phyloP scores from a whole-genome alignment of 1,284 basidiomycete genomes.

The Neolentinus lepideus region DNA sequence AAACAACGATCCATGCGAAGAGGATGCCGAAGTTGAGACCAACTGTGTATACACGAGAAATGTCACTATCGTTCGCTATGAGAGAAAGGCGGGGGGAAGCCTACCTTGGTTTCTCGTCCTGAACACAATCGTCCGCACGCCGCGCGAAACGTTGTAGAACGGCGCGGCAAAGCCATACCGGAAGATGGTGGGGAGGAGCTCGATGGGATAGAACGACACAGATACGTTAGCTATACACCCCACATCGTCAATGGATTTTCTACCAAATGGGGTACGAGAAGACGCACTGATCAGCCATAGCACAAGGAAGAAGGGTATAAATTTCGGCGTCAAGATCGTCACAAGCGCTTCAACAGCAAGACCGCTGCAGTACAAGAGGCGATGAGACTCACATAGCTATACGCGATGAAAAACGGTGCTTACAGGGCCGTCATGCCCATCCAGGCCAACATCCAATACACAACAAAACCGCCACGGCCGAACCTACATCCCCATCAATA shows the following conservation, averaged over 20 bases:
- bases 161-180: constrained; percentile 63
- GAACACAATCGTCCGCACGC: constrained; percentile 62
- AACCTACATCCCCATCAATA: constrained; percentile 25
- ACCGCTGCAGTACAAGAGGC: constrained; percentile 26
- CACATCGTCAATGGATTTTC: not conserved
- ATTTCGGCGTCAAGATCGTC: constrained; percentile 44
- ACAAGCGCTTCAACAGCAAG: constrained; percentile 59
- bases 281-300: constrained; percentile 59
- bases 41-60: not conserved
- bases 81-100: constrained; percentile 12
- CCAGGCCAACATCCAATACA: constrained; percentile 74
- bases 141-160: constrained; percentile 62
- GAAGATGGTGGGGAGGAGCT: constrained; percentile 60
- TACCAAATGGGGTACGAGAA: no score
- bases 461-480: constrained; percentile 54
- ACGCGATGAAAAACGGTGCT: constrained; percentile 12
- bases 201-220: constrained; percentile 55
- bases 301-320: constrained; percentile 54
- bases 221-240: constrained; percentile 55
- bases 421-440: constrained; percentile 52
- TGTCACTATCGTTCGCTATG: not conserved
- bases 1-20: constrained; percentile 1
- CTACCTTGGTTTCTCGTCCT: constrained; percentile 53
- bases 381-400: not conserved
- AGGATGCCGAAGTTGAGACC: constrained; percentile 1